A percentile compares a stretch with the other conserved stretches of the same genome.
Evolutionary conservation across 139 green algal genomes (phyloP).

Genomic region (Eudorina sp.): DNA sequence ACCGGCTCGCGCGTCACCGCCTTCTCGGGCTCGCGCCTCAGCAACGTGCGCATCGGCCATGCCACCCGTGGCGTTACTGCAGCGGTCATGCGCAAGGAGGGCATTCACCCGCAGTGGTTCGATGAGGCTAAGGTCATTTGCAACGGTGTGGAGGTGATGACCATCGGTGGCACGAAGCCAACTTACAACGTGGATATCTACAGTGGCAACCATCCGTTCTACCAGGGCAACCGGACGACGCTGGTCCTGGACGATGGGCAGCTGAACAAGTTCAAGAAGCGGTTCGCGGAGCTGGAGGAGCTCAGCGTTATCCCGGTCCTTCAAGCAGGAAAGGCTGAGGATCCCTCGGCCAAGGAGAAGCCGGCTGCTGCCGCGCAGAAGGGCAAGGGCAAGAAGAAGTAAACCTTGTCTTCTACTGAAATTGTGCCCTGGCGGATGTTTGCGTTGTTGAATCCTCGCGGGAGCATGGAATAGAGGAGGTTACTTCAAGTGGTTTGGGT

Average conservation of each 20-base stretch:
- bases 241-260: constrained; percentile 88
- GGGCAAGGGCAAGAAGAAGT: constrained; percentile 47
- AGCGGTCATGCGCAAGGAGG: constrained; percentile 78
- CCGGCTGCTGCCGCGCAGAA: background rate
- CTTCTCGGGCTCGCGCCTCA: constrained; percentile 7
- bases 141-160: constrained; percentile 98
- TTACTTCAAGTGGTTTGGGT: too few species aligned
- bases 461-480: too few species aligned
- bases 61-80: constrained; percentile 54
- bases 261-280: constrained; percentile 92
- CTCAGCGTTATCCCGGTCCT: constrained; percentile 32
- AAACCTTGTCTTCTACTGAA: too few species aligned
- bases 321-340: constrained; percentile 55
- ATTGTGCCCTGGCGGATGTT: too few species aligned
- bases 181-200: constrained; percentile 97
- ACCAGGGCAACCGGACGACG: constrained; percentile 77
- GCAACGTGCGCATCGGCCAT: background rate
- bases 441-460: too few species aligned
- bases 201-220: constrained; percentile 97
- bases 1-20: constrained; percentile 32
- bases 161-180: constrained; percentile 86
- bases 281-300: constrained; percentile 52
- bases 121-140: constrained; percentile 84
- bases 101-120: constrained; percentile 81
- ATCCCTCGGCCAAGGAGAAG: constrained; percentile 47